Base-by-base conservation (phyloP, 2,329 filamentous ascomycete species). In the Pseudocercospora vitis region DNA sequence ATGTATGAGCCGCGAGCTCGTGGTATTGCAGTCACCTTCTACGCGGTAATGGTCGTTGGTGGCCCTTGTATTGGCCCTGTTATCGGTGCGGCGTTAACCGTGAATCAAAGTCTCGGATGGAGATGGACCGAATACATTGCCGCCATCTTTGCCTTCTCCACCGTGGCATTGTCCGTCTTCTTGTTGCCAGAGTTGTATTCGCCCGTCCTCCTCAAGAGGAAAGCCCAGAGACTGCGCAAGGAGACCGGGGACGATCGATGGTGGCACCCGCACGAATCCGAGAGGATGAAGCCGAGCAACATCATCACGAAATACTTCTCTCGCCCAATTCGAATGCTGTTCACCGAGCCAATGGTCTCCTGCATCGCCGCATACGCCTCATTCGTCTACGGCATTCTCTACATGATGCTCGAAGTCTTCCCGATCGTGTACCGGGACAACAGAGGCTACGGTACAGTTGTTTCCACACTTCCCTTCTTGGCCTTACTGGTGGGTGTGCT, bases 271-370 rank as follows among this genome's bases (percentile, higher is more conserved):
- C 76, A 78, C 50, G 76, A 78, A 47, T 60, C 69, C 3, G 62
- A 73, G 42, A 72, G 74, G 50, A 64, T 79, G 26, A 70, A 71
- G 48, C 32, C 70, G 19, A 69, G 68, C 19, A 72, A 69, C 35
- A 68, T 75, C 55, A 53, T 76, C 12, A 75, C 70, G 6, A 76
- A 76, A 52, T 71, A 77, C 50, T 65, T 77, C 21, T 66, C 64
- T 11, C 71, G 74, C 1, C 74, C 75, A 0, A 44, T 76, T 2
- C 60, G 63, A 35, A 78, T 80, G 74, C 65, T 80, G 3, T 55
- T 70, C 12, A 76, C 73, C 1, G 75, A 79, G 55, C 76, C 77
- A 0, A 78, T 79, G 63, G 71, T 79, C 8, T 69, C 73, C 1
- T 71, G 69, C 23, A 59, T 62, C 18, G 60, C 60, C 0, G 50